phyloP scores from a whole-genome alignment of 202 grass and related monocot genomes.

The Musa balbisiana region DNA sequence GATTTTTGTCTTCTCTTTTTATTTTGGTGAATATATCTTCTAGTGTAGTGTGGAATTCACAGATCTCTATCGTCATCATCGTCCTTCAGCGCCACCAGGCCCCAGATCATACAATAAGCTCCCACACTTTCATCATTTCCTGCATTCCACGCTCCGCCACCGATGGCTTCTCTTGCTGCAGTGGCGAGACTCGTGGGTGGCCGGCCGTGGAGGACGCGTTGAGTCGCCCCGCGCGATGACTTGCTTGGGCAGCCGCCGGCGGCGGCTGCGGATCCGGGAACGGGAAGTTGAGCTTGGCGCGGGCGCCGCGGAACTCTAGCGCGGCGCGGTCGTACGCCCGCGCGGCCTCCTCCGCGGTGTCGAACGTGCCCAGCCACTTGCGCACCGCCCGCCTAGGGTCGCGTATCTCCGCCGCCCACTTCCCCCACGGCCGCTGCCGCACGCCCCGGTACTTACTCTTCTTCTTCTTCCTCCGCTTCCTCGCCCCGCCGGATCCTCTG shows the following conservation, averaged over 20 bases:
- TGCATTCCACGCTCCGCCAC: too few species aligned
- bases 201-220: too few species aligned
- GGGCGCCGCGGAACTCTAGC: constrained; percentile 48
- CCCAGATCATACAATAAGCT: too few species aligned
- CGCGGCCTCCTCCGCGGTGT: constrained; percentile 44
- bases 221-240: too few species aligned
- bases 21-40: too few species aligned
- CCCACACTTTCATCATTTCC: too few species aligned
- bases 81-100: too few species aligned
- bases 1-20: too few species aligned
- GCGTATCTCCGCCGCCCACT: constrained; percentile 43
- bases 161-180: too few species aligned
- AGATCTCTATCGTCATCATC: too few species aligned
- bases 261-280: constrained; percentile 14
- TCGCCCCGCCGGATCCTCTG: neutral
- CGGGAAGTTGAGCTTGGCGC: constrained; percentile 56
- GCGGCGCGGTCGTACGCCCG: constrained; percentile 45
- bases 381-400: constrained; percentile 45
- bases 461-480: neutral
- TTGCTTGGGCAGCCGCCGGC: neutral
- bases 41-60: too few species aligned
- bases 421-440: constrained; percentile 21
- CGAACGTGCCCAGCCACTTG: constrained; percentile 63
- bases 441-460: constrained; percentile 2
- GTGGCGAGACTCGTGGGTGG: too few species aligned